phyloP scores from a whole-genome alignment of 2,329 filamentous ascomycete genomes.

The Hymenoscyphus repandus region DNA sequence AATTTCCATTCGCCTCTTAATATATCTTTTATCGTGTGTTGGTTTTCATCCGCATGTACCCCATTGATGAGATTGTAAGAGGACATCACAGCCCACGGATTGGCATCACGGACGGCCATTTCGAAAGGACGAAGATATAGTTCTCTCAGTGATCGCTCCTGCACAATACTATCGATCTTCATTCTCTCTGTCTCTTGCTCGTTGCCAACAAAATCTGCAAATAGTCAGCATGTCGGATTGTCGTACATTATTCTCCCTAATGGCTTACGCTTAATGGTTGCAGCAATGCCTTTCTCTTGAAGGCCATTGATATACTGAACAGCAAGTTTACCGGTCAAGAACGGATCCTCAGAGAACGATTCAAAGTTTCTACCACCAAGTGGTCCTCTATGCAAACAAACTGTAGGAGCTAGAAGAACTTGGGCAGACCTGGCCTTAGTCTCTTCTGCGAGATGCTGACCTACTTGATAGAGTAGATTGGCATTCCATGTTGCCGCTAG shows the following conservation, averaged over 20 bases:
- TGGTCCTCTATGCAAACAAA: slow-evolving; percentile 77
- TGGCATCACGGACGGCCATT: slow-evolving; percentile 63
- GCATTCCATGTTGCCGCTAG: slow-evolving; percentile 77
- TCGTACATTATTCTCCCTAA: not conserved
- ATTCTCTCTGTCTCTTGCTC: slow-evolving; percentile 66
- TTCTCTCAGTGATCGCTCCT: slow-evolving; percentile 61
- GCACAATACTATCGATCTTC: slow-evolving; percentile 58
- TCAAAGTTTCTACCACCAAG: slow-evolving; percentile 84
- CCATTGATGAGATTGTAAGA: slow-evolving; percentile 66
- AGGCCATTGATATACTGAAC: slow-evolving; percentile 67
- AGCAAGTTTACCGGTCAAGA: slow-evolving; percentile 68
- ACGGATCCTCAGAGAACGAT: slow-evolving; percentile 79
- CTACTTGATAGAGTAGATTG: slow-evolving; percentile 62
- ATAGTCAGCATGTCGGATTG: slow-evolving; percentile 9
- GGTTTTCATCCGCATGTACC: slow-evolving; percentile 53
- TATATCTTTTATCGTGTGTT: slow-evolving; percentile 49
- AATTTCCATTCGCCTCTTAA: slow-evolving; percentile 58
- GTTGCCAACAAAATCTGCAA: slow-evolving; percentile 60
- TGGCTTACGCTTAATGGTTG: slow-evolving; percentile 67
- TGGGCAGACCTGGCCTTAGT: slow-evolving; percentile 68
- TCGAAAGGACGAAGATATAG: slow-evolving; percentile 72
- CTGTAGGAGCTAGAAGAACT: slow-evolving; percentile 69
- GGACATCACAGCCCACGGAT: slow-evolving; percentile 65
- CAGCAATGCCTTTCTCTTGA: slow-evolving; percentile 68
- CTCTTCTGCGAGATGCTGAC: slow-evolving; percentile 66